Conservation (phyloP, 73 alveolate species). For the Tetrahymena thermophila region DNA sequence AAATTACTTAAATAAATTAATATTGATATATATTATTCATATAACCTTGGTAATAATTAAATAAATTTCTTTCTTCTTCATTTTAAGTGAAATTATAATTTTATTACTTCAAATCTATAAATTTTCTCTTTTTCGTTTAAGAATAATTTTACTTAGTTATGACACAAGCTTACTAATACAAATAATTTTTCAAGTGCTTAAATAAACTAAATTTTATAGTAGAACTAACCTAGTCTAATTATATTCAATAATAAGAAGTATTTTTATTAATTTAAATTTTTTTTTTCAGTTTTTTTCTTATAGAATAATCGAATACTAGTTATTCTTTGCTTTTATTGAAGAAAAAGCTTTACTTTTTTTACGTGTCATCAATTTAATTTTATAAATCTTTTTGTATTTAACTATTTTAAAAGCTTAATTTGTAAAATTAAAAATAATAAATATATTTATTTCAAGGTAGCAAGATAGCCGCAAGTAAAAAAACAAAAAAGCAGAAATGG, state of each 20-base stretch:
- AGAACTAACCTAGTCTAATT: neutral
- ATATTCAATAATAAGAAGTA: no score
- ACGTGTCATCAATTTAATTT: neutral
- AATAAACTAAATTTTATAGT: neutral
- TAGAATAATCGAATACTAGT: neutral
- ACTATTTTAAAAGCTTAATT: neutral
- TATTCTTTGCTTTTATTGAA: neutral
- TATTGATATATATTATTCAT: no score
- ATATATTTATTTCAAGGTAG: neutral
- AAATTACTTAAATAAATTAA: no score
- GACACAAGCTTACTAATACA: no score
- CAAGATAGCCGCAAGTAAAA: neutral
- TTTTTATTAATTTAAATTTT: no score
- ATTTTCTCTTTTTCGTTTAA: no score
- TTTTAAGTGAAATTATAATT: neutral
- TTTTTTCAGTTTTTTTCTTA: neutral
- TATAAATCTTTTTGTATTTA: neutral
- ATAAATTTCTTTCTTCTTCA: neutral
- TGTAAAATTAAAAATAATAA: neutral
- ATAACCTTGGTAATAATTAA: no score
- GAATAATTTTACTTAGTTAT: no score
- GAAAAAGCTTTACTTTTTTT: neutral
- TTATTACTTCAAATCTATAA: neutral
- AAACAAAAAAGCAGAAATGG: slow-evolving; percentile 43
- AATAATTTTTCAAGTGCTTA: no score